phyloP scores from a whole-genome alignment of 768 basidiomycete genomes.

The Lactarius quietus region DNA sequence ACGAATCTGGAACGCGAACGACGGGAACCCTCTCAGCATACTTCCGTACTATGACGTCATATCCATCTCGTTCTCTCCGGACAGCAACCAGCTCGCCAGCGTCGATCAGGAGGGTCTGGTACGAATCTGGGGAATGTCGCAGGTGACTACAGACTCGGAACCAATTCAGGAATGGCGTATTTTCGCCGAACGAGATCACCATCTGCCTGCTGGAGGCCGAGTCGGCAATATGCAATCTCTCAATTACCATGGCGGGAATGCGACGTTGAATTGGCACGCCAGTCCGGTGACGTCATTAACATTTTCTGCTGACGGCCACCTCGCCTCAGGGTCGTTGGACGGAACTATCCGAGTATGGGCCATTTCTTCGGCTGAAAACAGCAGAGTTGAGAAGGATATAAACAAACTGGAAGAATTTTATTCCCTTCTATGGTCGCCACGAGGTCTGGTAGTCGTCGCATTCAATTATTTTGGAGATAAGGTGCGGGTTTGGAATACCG shows the following conservation, averaged over 20 bases:
- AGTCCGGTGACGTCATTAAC: not conserved
- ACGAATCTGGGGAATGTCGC: not conserved
- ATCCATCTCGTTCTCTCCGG: not conserved
- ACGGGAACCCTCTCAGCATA: not conserved
- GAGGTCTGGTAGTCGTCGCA: too few species aligned
- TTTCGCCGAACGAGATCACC: not conserved
- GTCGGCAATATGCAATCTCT: too few species aligned
- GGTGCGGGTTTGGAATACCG: too few species aligned
- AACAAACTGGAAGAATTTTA: too few species aligned
- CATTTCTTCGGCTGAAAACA: too few species aligned
- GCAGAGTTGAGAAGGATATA: too few species aligned
- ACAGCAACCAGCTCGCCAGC: not conserved
- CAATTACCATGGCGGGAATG: not conserved
- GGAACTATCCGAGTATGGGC: too few species aligned
- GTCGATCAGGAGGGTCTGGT: not conserved
- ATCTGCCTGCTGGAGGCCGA: not conserved
- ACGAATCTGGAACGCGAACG: not conserved
- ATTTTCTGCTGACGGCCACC: not conserved
- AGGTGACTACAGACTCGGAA: not conserved
- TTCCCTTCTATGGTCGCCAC: too few species aligned
- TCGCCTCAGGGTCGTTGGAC: not conserved
- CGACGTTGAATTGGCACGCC: not conserved
- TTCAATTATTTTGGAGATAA: too few species aligned
- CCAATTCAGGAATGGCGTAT: not conserved
- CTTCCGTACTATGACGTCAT: not conserved